A percentile compares a stretch with the other conserved stretches of the same genome.
Evolutionary conservation across 352 stramenopile genomes (phyloP).

Genomic region (Globisporangium irregulare): DNA sequence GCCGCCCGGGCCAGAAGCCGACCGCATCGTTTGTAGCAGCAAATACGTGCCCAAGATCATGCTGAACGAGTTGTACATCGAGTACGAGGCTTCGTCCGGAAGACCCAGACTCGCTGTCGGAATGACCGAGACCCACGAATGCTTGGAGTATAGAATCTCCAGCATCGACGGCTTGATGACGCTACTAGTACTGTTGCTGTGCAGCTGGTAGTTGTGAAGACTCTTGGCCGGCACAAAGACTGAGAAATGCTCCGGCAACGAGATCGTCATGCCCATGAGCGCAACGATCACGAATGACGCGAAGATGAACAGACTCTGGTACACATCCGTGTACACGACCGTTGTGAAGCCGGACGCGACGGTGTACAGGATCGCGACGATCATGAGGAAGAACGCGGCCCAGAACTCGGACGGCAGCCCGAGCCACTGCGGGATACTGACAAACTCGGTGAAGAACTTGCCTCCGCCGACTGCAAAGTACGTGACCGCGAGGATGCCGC

Average conservation of each 20-base stretch:
- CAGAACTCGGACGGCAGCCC: constrained; percentile 68
- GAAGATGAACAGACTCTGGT: constrained; percentile 84
- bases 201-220: constrained; percentile 15
- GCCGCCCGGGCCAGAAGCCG: constrained; percentile 60
- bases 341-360: constrained; percentile 69
- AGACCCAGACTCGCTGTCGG: constrained; percentile 34
- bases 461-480: constrained; percentile 79
- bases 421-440: constrained; percentile 51
- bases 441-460: constrained; percentile 81
- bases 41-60: constrained; percentile 58
- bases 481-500: constrained; percentile 58
- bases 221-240: constrained; percentile 56
- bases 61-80: constrained; percentile 75
- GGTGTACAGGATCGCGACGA: constrained; percentile 66
- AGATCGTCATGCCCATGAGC: constrained; percentile 50
- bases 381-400: constrained; percentile 63
- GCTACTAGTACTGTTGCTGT: background rate
- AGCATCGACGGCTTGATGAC: constrained; percentile 32
- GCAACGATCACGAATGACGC: constrained; percentile 66
- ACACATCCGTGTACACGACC: constrained; percentile 81
- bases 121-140: constrained; percentile 46
- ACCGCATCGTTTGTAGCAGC: constrained; percentile 65
- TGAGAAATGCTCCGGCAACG: constrained; percentile 48
- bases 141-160: constrained; percentile 44
- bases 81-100: constrained; percentile 47